Evolutionary conservation across 306 rosid species (phyloP), one percentile per base, ranked within the genome.

Genomic region (Senna tora): DNA sequence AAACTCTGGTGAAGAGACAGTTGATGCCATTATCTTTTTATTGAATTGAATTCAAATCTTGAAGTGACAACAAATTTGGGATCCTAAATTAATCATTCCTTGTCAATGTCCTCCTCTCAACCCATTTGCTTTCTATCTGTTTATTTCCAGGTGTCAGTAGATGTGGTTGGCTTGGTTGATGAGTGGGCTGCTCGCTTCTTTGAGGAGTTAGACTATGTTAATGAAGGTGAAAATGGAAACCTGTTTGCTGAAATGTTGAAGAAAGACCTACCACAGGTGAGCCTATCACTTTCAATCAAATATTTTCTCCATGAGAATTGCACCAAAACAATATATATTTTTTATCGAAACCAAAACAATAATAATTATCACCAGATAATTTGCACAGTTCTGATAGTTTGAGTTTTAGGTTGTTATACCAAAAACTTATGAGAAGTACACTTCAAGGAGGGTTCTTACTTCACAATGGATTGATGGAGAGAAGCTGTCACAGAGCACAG

Each of bases 121-220:
- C 71, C 67, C 22, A 66, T 42, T 46, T 64, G n/a, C 57, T 41
- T 75, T 75, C 45, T 62, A 69, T 65, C 45, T 74, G 43, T 47
- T 47, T 67, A 36, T 53, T 76, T 82, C 60, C 81, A 94, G 98
- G 77, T 94, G 67, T 91, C 97, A 20, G n/a, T 91, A 61, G 98
- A 94, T 76, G 98, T 94, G 82, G 97, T 94, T 60, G 98, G 98
- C 65, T 77, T 94, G 82, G 98, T 94, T 68, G 98, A 94, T 79
- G 98, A 94, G 79, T 91, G 98, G 97, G 98, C 98, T 32, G 92
- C 98, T 76, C 89, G 98, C 63, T 94, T 94, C 73, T 94, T 94
- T 85, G 98, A 94, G 77, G 98, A 94, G 87, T 76, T 94, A 50
- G 98, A 94, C 81, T 94, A 94, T 78, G 81, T 94, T 69, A 91